A percentile compares a stretch with the other conserved stretches of the same genome.
phyloP scores from a whole-genome alignment of 1,284 basidiomycete species.

The Mycena sp. region DNA sequence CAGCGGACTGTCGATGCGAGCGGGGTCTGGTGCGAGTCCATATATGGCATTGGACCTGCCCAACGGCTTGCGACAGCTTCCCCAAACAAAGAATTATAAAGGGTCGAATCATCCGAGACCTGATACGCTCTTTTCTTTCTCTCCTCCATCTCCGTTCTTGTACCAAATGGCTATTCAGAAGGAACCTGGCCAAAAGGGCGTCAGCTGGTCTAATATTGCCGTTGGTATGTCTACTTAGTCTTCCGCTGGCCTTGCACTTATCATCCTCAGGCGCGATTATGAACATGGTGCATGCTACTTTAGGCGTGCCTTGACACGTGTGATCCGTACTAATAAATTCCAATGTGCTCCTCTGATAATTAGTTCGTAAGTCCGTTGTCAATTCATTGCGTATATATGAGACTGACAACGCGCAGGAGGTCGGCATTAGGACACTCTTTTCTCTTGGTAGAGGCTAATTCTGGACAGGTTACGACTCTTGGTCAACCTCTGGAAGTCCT shows the following conservation, averaged over 20 bases:
- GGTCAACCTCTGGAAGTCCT: constrained; percentile 98
- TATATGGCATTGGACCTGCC: neutral
- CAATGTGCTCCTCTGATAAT: constrained; percentile 26
- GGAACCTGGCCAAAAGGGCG: constrained; percentile 92
- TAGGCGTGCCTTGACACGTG: constrained; percentile 21
- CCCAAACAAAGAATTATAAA: neutral
- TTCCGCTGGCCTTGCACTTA: constrained; percentile 35
- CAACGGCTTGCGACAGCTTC: neutral
- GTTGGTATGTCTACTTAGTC: constrained; percentile 68
- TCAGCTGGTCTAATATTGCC: constrained; percentile 99
- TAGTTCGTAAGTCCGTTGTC: constrained; percentile 60
- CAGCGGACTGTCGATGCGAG: too few species aligned
- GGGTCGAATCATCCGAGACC: constrained; percentile 2
- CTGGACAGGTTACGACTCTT: constrained; percentile 87
- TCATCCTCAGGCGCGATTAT: constrained; percentile 83
- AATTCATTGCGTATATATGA: neutral
- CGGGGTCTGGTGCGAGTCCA: too few species aligned
- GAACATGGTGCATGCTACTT: constrained; percentile 80
- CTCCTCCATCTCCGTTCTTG: constrained; percentile 31
- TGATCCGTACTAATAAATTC: constrained; percentile 22
- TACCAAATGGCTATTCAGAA: constrained; percentile 76
- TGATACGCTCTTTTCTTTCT: constrained; percentile 30
- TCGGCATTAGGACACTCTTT: constrained; percentile 25
- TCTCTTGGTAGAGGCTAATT: neutral
- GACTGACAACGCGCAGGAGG: constrained; percentile 48